Evolutionary conservation across 2,329 filamentous ascomycete genomes (phyloP).

Genomic region (Metarhizium humberi): DNA sequence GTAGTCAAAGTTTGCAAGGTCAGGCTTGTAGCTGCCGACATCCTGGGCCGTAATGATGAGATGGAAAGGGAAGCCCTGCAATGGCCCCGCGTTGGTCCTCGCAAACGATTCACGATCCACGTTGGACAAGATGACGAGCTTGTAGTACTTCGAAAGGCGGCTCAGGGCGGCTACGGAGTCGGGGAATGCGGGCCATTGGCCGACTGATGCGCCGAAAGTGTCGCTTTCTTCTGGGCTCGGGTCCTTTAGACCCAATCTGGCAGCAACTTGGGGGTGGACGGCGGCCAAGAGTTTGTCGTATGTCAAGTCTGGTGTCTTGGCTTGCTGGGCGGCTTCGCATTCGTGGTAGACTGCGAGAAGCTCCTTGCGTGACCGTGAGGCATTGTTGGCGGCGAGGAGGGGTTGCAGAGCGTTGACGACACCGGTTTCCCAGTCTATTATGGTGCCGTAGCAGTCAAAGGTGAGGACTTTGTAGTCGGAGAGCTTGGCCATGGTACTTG

Average conservation of each 20-base stretch:
- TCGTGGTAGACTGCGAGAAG: constrained; percentile 40
- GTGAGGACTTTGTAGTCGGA: constrained; percentile 33
- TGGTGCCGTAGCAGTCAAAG: constrained; percentile 74
- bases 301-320: constrained; percentile 41
- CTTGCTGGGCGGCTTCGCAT: constrained; percentile 39
- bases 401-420: constrained; percentile 44
- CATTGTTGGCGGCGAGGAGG: constrained; percentile 17
- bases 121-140: constrained; percentile 53
- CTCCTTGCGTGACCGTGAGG: constrained; percentile 20
- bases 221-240: constrained; percentile 17
- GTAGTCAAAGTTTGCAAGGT: constrained; percentile 54
- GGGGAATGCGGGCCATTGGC: constrained; percentile 45
- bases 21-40: constrained; percentile 64
- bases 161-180: constrained; percentile 47
- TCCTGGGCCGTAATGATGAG: constrained; percentile 61
- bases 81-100: constrained; percentile 17
- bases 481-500: not conserved
- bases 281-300: constrained; percentile 29
- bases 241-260: constrained; percentile 18
- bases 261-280: constrained; percentile 28
- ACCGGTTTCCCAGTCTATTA: constrained; percentile 70
- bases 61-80: constrained; percentile 47
- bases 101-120: constrained; percentile 34
- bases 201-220: constrained; percentile 33
- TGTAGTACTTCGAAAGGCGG: constrained; percentile 39